Evolutionary conservation across 768 basidiomycete species (phyloP).

Genomic region (Obba rivulosa): DNA sequence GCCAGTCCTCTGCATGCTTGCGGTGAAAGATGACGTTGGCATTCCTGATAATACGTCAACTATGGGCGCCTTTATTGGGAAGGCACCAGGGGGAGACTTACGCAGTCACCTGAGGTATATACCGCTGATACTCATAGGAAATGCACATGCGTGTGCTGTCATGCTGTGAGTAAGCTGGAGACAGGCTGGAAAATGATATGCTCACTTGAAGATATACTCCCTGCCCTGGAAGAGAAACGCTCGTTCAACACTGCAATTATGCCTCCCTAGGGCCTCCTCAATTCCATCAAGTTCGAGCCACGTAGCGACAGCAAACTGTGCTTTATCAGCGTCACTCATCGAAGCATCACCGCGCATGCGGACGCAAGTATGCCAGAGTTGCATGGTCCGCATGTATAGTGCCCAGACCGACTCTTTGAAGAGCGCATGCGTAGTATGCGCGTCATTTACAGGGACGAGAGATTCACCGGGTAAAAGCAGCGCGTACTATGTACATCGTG

Average conservation of each 20-base stretch:
- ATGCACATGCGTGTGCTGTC: slow-evolving; percentile 64
- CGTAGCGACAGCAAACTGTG: slow-evolving; percentile 58
- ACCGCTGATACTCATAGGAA: slow-evolving; percentile 63
- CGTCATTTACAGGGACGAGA: slow-evolving; percentile 23
- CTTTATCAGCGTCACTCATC: slow-evolving; percentile 44
- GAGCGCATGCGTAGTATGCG: slow-evolving; percentile 25
- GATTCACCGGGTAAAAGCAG: slow-evolving; percentile 76
- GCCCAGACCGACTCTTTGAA: slow-evolving; percentile 69
- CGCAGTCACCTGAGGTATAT: slow-evolving; percentile 54
- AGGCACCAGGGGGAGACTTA: slow-evolving; percentile 26
- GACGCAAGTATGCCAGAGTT: slow-evolving; percentile 71
- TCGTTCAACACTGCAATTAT: slow-evolving; percentile 63
- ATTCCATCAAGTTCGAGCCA: slow-evolving; percentile 69
- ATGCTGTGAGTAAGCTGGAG: not conserved
- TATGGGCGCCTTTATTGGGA: no score
- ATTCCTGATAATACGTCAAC: slow-evolving; percentile 13
- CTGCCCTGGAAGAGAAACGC: slow-evolving; percentile 65
- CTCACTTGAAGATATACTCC: slow-evolving; percentile 76
- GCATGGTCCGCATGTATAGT: slow-evolving; percentile 61
- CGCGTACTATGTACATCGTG: slow-evolving; percentile 48
- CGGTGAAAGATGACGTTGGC: slow-evolving; percentile 21
- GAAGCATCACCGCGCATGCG: slow-evolving; percentile 44
- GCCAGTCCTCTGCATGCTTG: slow-evolving; percentile 26
- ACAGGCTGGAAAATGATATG: not conserved
- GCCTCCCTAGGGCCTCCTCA: slow-evolving; percentile 55